Percentiles rank a stretch among this genome's conserved stretches.
Conservation (phyloP, 306 rosid species). For the Prunus salicina region DNA sequence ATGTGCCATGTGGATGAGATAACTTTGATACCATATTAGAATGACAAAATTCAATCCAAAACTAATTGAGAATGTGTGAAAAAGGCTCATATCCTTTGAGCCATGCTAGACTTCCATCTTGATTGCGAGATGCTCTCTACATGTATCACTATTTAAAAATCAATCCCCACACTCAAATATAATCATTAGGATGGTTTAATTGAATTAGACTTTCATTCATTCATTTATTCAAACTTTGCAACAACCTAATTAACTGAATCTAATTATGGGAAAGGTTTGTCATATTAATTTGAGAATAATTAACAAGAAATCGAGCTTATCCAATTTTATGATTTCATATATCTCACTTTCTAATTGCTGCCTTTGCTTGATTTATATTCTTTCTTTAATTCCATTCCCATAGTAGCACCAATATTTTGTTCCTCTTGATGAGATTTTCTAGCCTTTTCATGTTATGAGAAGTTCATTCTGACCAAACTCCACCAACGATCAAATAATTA, state of each 20-base stretch:
- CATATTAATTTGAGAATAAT: slow-evolving; percentile 35
- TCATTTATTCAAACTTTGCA: slow-evolving; percentile 26
- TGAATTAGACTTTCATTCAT: slow-evolving; percentile 6
- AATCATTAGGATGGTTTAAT: not conserved
- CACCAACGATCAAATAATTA: slow-evolving; percentile 4
- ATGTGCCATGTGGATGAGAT: too few relatives aligned
- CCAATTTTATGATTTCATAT: slow-evolving; percentile 25
- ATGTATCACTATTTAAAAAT: too few relatives aligned
- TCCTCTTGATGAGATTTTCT: slow-evolving; percentile 32
- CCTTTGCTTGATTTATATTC: not conserved
- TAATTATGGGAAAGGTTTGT: slow-evolving; percentile 15
- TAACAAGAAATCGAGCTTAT: slow-evolving; percentile 17
- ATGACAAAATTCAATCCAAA: too few relatives aligned
- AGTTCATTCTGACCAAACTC: slow-evolving; percentile 6
- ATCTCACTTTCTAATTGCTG: not conserved
- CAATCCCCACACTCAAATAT: too few relatives aligned
- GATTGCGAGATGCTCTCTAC: too few relatives aligned
- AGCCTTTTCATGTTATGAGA: slow-evolving; percentile 25
- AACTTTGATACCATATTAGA: too few relatives aligned
- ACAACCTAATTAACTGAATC: slow-evolving; percentile 12
- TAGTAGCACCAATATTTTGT: not conserved
- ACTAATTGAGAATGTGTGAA: too few relatives aligned
- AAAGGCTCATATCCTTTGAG: too few relatives aligned
- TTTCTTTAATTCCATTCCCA: not conserved
- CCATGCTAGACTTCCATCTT: too few relatives aligned